Evolutionary conservation across 108 stramenopile species (phyloP).

Genomic region (Chaetoceros muelleri): DNA sequence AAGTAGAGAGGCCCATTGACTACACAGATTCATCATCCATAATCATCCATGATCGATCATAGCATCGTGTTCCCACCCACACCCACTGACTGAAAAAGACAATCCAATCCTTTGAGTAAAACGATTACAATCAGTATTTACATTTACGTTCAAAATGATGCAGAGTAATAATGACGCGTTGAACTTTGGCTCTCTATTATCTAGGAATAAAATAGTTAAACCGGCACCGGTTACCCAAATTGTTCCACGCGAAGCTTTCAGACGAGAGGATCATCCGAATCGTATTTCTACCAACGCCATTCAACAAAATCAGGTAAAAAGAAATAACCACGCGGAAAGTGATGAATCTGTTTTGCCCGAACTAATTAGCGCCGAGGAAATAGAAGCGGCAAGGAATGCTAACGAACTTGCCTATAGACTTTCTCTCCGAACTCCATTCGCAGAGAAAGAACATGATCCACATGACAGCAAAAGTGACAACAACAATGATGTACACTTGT

Average conservation of each 20-base stretch:
- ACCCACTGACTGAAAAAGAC: no score
- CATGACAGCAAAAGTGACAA: constrained; percentile 14
- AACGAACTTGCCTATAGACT: neutral
- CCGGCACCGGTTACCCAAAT: neutral
- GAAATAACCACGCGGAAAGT: neutral
- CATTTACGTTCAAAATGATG: no score
- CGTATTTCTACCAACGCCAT: neutral
- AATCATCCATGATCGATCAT: no score
- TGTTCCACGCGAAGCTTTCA: neutral
- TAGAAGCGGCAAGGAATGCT: neutral
- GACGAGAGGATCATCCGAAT: neutral
- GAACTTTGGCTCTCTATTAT: no score
- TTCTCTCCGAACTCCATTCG: neutral
- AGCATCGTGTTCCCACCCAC: no score
- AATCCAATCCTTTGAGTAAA: no score
- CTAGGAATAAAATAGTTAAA: no score
- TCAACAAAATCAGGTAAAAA: neutral
- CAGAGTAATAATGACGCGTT: no score
- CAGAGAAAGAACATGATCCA: constrained; percentile 12
- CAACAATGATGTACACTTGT: no score
- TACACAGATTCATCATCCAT: no score
- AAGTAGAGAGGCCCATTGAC: no score
- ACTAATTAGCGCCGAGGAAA: neutral
- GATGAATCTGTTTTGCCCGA: neutral
- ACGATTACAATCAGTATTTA: no score